Conservation (phyloP, 2,329 filamentous ascomycete genomes). For the Coniochaeta prunicola region DNA sequence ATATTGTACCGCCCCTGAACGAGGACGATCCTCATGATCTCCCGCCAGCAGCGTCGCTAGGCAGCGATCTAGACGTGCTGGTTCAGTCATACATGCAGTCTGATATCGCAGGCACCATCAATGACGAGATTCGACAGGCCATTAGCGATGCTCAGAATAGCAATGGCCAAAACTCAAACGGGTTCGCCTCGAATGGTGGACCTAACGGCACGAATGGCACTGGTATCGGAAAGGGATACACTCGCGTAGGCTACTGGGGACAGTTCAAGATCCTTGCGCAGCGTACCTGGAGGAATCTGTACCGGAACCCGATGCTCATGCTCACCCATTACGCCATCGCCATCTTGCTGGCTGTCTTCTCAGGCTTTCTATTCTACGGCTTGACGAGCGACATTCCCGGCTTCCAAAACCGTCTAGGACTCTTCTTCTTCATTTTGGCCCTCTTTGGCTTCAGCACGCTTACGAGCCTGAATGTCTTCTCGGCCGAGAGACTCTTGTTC, state of each 20-base stretch:
- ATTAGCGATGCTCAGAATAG: constrained; percentile 56
- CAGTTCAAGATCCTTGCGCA: constrained; percentile 88
- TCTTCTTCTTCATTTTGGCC: constrained; percentile 96
- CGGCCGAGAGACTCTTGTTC: constrained; percentile 82
- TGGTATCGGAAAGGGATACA: constrained; percentile 68
- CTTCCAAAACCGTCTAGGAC: constrained; percentile 92
- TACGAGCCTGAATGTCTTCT: constrained; percentile 89
- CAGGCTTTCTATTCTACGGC: constrained; percentile 93
- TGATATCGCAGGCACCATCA: constrained; percentile 65
- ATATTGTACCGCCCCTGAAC: constrained; percentile 45
- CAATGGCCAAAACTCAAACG: constrained; percentile 58
- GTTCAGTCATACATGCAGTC: constrained; percentile 71
- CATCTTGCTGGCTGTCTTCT: constrained; percentile 87
- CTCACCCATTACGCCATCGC: constrained; percentile 96
- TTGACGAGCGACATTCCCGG: constrained; percentile 93
- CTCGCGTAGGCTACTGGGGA: constrained; percentile 67
- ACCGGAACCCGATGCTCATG: constrained; percentile 97
- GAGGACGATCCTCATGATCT: constrained; percentile 64
- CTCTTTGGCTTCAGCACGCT: constrained; percentile 96
- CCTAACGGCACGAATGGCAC: constrained; percentile 41
- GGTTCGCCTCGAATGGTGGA: constrained; percentile 31
- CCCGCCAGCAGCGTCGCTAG: constrained; percentile 50
- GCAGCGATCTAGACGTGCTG: constrained; percentile 76
- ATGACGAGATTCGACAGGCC: constrained; percentile 70
- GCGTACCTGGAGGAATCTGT: constrained; percentile 94